Conservation (phyloP, 2,329 filamentous ascomycete species). For the Fusarium sp. region DNA sequence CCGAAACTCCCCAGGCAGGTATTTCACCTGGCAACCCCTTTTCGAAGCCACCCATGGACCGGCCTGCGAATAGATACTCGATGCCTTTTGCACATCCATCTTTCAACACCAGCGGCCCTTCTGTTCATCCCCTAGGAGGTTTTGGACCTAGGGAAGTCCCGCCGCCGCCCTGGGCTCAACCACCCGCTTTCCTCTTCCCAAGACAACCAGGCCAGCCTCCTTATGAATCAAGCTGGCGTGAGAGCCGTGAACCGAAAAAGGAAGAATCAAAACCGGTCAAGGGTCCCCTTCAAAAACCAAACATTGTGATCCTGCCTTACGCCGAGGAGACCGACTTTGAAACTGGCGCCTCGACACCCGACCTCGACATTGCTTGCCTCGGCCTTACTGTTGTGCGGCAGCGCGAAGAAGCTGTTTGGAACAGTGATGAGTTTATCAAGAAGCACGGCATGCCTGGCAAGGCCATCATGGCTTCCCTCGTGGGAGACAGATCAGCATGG, state of each 20-base stretch:
- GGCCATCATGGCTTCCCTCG: constrained; percentile 19
- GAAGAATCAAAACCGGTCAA: neutral
- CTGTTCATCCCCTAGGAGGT: neutral
- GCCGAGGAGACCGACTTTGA: constrained; percentile 17
- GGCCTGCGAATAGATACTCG: neutral
- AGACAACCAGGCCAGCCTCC: neutral
- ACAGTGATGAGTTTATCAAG: constrained; percentile 8
- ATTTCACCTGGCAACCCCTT: neutral
- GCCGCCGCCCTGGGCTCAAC: neutral
- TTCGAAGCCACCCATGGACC: neutral
- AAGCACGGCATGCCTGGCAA: neutral
- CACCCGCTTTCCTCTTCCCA: neutral
- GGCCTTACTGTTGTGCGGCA: constrained; percentile 10
- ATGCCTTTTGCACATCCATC: neutral
- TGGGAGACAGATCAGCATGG: constrained; percentile 23
- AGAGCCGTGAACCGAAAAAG: neutral
- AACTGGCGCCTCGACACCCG: neutral
- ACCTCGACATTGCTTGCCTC: neutral
- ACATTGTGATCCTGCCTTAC: constrained; percentile 13
- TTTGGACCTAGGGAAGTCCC: neutral
- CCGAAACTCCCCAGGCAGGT: neutral
- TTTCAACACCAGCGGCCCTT: neutral
- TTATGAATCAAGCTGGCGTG: neutral
- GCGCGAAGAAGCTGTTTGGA: constrained; percentile 3
- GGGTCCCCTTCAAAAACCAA: constrained; percentile 12